Conservation (phyloP, 768 basidiomycete genomes). For the Lentinus tigrinus region DNA sequence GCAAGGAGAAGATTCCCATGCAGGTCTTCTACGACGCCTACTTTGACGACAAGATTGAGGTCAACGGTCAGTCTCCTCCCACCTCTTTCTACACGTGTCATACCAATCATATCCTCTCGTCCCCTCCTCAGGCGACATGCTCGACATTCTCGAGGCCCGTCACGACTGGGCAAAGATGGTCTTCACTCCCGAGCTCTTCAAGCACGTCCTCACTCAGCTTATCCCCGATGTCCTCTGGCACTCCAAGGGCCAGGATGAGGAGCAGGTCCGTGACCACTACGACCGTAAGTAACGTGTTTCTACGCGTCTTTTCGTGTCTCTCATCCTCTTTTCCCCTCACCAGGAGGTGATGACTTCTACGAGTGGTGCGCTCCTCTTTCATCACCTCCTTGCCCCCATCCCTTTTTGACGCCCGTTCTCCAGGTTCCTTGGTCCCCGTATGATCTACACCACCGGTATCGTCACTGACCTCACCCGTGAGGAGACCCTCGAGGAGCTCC, state of each 20-base stretch:
- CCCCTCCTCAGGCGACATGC: constrained; percentile 69
- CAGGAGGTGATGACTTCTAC: constrained; percentile 95
- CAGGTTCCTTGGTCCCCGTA: constrained; percentile 92
- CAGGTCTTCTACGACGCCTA: constrained; percentile 97
- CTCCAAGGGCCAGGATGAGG: constrained; percentile 88
- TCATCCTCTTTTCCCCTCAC: neutral
- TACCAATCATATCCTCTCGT: constrained; percentile 3
- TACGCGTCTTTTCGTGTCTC: constrained; percentile 8
- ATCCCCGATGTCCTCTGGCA: constrained; percentile 94
- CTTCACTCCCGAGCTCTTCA: constrained; percentile 89
- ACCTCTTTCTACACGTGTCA: constrained; percentile 5
- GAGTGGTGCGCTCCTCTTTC: constrained; percentile 53
- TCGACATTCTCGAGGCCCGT: constrained; percentile 90
- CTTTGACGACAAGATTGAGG: constrained; percentile 94
- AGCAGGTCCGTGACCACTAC: constrained; percentile 94
- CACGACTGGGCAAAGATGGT: constrained; percentile 95
- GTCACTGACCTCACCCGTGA: constrained; percentile 65
- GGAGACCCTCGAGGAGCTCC: constrained; percentile 89
- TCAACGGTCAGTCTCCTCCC: constrained; percentile 72
- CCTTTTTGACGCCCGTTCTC: neutral
- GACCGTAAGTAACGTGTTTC: constrained; percentile 59
- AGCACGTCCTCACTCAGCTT: constrained; percentile 85
- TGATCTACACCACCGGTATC: constrained; percentile 97
- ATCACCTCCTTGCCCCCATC: neutral
- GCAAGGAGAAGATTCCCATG: constrained; percentile 93